Conservation (phyloP, 2,329 filamentous ascomycete species). For the Fusarium aywerte region DNA sequence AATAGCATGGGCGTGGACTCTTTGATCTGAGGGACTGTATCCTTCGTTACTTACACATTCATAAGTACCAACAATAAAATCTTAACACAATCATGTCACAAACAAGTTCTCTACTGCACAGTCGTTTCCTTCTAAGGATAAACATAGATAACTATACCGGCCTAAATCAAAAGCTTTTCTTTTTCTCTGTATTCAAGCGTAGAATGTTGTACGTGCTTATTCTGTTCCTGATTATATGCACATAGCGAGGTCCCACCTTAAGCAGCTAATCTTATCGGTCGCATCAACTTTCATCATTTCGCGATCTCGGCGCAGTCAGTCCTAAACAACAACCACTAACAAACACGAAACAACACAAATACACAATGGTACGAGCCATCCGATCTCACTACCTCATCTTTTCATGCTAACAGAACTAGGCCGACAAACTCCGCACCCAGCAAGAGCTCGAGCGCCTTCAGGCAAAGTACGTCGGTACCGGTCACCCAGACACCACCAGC, state of each 20-base stretch:
- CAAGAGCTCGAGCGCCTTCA: constrained; percentile 98
- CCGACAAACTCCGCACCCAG: constrained; percentile 96
- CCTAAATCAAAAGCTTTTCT: neutral
- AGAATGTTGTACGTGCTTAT: neutral
- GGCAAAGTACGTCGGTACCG: constrained; percentile 94
- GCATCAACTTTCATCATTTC: constrained; percentile 24
- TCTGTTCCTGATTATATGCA: constrained; percentile 5
- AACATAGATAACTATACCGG: too few species aligned
- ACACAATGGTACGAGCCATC: constrained; percentile 41
- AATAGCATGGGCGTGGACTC: neutral
- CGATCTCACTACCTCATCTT: neutral
- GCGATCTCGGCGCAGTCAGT: constrained; percentile 4
- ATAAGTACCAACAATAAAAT: too few species aligned
- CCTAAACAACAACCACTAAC: neutral
- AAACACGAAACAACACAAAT: constrained; percentile 1
- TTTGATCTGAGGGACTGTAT: neutral
- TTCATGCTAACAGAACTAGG: constrained; percentile 63
- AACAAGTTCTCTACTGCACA: neutral
- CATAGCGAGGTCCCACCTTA: constrained; percentile 14
- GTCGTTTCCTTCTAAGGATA: neutral
- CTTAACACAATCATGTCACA: neutral
- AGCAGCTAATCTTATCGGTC: constrained; percentile 7
- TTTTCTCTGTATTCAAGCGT: neutral
- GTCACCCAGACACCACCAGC: constrained; percentile 94
- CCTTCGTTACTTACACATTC: neutral